Base-by-base conservation (phyloP, 768 basidiomycete species). In the Phylloporus scabripes region DNA sequence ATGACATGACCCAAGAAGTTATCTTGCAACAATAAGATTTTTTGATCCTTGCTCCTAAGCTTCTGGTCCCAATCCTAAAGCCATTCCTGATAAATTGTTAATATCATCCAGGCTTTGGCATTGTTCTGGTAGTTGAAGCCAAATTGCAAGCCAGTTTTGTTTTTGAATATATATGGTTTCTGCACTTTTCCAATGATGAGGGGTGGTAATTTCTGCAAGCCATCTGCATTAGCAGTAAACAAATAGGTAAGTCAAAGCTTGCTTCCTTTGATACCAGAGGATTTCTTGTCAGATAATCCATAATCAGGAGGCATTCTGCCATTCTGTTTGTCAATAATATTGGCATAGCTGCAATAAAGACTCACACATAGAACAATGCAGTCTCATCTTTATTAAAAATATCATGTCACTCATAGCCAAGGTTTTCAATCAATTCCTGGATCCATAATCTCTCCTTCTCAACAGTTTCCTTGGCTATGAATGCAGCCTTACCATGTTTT, bases 331-430 rank as follows among this genome's bases (percentile, higher is more conserved):
- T n/a, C n/a, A n/a, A n/a, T n/a, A n/a, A n/a, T n/a, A n/a, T n/a
- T n/a, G n/a, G n/a, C n/a, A n/a, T n/a, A n/a, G n/a, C n/a, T 28
- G 7, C 26, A 28, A 28, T 5, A 28, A 11, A 21, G 7, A 34
- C 18, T 17, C 46, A 71, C 59, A 33, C 67, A 62, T 64, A 71
- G 49, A 71, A 72, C 1, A 70, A 52, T 0, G 65, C 59, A 0
- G 65, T 66, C 46, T 72, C 64, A 50, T 74, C 70, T 51, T 64
- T 60, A 50, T 73, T 74, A 34, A 66, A 74, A 15, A 69, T 15
- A 48, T 74, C 66, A 15, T 48, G 40, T 5, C 51, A 44, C 33
- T 48, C 15, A 48, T 69, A 72, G 0, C 59, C 56, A 48, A 45
- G n/a, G 11, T 65, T 52, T 33, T 54, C 42, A 7, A 71, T 66